These are phyloP conservation scores for Cucurbita ficifolia DNA, from an alignment of 306 rosid species.

Conservation along the genomic window DNA sequence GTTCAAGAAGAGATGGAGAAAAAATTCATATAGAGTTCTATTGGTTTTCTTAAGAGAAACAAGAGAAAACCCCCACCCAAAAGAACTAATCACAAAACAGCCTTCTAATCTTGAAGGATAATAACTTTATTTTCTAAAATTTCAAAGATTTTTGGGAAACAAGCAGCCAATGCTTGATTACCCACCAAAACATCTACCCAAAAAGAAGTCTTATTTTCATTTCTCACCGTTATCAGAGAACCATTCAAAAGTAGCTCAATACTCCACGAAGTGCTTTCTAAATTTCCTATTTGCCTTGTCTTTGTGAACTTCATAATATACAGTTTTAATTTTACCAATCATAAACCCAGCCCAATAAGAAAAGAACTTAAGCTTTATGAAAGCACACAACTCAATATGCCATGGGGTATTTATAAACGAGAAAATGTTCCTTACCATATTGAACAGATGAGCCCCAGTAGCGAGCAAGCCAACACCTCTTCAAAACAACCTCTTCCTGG, in stretches of 20 bases:
- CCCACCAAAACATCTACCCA: background rate
- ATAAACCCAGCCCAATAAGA: background rate
- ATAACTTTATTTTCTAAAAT: background rate
- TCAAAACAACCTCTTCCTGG: slow-evolving; percentile 94
- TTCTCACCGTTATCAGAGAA: background rate
- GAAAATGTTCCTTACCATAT: slow-evolving; percentile 44
- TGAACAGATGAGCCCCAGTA: slow-evolving; percentile 88
- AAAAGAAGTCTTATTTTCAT: background rate
- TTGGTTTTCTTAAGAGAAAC: background rate
- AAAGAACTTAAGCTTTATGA: background rate
- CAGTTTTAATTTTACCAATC: background rate
- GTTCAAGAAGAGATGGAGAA: background rate
- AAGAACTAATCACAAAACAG: background rate
- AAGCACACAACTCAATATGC: slow-evolving; percentile 8
- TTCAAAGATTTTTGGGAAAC: background rate
- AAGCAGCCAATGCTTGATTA: background rate
- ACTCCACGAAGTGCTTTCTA: background rate
- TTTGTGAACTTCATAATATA: background rate
- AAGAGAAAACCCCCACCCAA: background rate
- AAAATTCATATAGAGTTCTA: background rate
- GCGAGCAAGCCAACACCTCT: slow-evolving; percentile 99
- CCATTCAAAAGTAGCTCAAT: background rate
- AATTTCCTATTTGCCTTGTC: background rate
- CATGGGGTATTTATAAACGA: slow-evolving; percentile 13
- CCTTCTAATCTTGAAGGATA: background rate